Conservation (phyloP, 441 rosid species). For the Brassica hybrid region DNA sequence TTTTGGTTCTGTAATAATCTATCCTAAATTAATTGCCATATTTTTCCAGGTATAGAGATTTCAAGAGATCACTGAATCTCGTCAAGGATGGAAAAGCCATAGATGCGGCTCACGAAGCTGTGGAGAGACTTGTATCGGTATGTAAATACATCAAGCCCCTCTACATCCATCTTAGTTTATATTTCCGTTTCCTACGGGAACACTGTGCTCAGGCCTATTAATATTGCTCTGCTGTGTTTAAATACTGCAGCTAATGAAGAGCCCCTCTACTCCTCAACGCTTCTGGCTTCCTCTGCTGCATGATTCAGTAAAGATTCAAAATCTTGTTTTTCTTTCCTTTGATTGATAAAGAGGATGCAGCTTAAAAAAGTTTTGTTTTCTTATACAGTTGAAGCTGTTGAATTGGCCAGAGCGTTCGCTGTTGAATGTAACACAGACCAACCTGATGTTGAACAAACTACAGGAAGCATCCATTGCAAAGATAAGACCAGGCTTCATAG, state of each 20-base stretch:
- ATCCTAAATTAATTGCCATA: conserved; percentile 2
- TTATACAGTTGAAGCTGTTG: conserved; percentile 73
- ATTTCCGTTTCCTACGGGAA: neutral
- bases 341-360: neutral
- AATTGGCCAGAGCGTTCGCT: conserved; percentile 75
- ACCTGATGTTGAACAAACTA: conserved; percentile 77
- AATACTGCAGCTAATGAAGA: conserved; percentile 82
- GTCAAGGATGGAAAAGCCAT: conserved; percentile 61
- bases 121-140: conserved; percentile 80
- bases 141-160: conserved; percentile 27
- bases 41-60: conserved; percentile 83
- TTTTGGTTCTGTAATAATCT: neutral
- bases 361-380: neutral
- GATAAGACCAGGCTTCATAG: conserved; percentile 71
- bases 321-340: neutral
- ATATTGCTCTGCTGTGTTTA: neutral
- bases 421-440: conserved; percentile 68
- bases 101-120: conserved; percentile 68
- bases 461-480: conserved; percentile 79
- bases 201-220: neutral
- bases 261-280: conserved; percentile 85
- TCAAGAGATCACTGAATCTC: conserved; percentile 78
- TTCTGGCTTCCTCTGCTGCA: conserved; percentile 94
- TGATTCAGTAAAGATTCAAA: conserved; percentile 67
- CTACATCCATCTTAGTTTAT: too few relatives aligned